These are phyloP conservation scores for Termitomyces sp. DNA, from an alignment of 768 basidiomycete genomes.

Conservation along the genomic window DNA sequence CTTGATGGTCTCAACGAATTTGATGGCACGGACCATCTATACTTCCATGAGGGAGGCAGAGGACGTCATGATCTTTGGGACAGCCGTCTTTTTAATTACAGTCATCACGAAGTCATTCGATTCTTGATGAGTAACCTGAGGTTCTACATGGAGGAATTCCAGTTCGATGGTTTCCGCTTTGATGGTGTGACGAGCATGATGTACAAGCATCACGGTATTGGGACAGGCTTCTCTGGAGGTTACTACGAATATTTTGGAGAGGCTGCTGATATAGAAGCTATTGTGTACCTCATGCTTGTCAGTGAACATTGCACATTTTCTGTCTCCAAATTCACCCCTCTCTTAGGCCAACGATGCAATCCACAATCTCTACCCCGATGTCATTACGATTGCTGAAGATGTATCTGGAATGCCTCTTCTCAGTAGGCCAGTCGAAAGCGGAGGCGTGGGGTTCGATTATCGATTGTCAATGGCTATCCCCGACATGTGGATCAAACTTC, in stretches of 20 bases:
- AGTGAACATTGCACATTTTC: conserved; percentile 28
- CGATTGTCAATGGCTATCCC: conserved; percentile 98
- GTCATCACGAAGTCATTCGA: conserved; percentile 87
- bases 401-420: conserved; percentile 99
- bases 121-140: conserved; percentile 95
- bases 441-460: conserved; percentile 97
- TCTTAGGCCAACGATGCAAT: conserved; percentile 87
- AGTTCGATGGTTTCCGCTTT: conserved; percentile 97
- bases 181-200: conserved; percentile 99
- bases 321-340: neutral
- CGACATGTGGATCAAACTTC: conserved; percentile 99
- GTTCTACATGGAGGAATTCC: conserved; percentile 93
- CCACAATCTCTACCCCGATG: conserved; percentile 73
- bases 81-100: conserved; percentile 96
- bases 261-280: conserved; percentile 79
- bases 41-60: conserved; percentile 92
- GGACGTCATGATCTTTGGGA: conserved; percentile 98
- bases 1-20: conserved; percentile 94
- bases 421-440: conserved; percentile 70
- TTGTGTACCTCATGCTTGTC: conserved; percentile 97
- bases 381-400: conserved; percentile 95
- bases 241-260: conserved; percentile 98
- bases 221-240: conserved; percentile 94
- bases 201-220: conserved; percentile 98
- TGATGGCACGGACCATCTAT: conserved; percentile 95